phyloP scores from a whole-genome alignment of 148 eudicot species.

The Vaccinium darrowii region DNA sequence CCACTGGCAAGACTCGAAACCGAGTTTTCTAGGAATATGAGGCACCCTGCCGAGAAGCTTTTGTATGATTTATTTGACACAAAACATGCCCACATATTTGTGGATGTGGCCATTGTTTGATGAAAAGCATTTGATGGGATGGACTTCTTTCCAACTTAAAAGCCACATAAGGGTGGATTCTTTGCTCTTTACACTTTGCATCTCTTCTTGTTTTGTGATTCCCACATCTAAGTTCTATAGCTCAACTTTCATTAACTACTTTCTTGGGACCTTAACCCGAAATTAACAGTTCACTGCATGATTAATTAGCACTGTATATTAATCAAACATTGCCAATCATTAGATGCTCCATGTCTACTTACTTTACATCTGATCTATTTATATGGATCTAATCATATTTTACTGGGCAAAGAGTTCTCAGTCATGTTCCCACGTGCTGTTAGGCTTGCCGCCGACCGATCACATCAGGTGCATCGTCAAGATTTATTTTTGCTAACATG shows the following conservation, averaged over 20 bases:
- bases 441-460: too few species aligned
- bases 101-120: background rate
- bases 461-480: too few species aligned
- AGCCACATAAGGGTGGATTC: conserved; percentile 15
- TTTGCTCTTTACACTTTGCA: conserved; percentile 15
- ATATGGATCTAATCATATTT: background rate
- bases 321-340: background rate
- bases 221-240: background rate
- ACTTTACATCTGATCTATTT: background rate
- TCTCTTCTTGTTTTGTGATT: background rate
- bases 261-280: background rate
- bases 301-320: background rate
- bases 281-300: background rate
- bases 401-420: background rate
- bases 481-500: too few species aligned
- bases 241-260: background rate
- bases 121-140: conserved; percentile 23
- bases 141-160: conserved; percentile 24
- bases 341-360: conserved; percentile 11
- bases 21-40: too few species aligned
- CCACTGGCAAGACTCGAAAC: too few species aligned
- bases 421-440: too few species aligned
- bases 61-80: background rate
- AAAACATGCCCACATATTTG: background rate
- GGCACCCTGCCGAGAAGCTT: too few species aligned